phyloP scores from a whole-genome alignment of 768 basidiomycete genomes.

The Coprinopsis marcescibilis region DNA sequence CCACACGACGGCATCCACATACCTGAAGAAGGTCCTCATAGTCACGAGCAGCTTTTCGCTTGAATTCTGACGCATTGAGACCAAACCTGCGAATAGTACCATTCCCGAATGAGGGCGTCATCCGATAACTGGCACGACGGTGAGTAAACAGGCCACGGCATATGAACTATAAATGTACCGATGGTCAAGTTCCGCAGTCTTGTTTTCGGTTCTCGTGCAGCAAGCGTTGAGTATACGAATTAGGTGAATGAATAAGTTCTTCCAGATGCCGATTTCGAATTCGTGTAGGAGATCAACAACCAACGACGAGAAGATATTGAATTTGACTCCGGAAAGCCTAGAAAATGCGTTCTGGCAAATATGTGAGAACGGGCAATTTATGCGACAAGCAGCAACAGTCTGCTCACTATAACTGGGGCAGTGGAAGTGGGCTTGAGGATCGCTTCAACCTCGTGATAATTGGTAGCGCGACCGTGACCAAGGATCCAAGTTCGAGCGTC shows the following conservation, averaged over 20 bases:
- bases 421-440: neutral
- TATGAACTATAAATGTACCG: neutral
- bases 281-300: slow-evolving; percentile 34
- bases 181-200: slow-evolving; percentile 12
- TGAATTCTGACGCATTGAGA: slow-evolving; percentile 24
- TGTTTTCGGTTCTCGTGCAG: slow-evolving; percentile 8
- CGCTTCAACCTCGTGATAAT: neutral
- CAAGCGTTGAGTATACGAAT: slow-evolving; percentile 24
- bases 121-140: slow-evolving; percentile 15
- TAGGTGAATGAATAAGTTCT: slow-evolving; percentile 30
- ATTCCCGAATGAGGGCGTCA: slow-evolving; percentile 20
- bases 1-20: neutral
- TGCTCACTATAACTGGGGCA: slow-evolving; percentile 1
- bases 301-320: slow-evolving; percentile 25
- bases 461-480: neutral
- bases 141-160: neutral
- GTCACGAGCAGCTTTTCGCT: slow-evolving; percentile 27
- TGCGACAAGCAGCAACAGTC: neutral
- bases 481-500: neutral
- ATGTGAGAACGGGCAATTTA: neutral
- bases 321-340: slow-evolving; percentile 9
- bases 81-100: slow-evolving; percentile 26
- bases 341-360: slow-evolving; percentile 29
- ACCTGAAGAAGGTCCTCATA: slow-evolving; percentile 37
- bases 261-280: slow-evolving; percentile 35